Evolutionary conservation across 257 asterid species (phyloP), one percentile per base, ranked within the genome.

Genomic region (Primulina huaijiensis): DNA sequence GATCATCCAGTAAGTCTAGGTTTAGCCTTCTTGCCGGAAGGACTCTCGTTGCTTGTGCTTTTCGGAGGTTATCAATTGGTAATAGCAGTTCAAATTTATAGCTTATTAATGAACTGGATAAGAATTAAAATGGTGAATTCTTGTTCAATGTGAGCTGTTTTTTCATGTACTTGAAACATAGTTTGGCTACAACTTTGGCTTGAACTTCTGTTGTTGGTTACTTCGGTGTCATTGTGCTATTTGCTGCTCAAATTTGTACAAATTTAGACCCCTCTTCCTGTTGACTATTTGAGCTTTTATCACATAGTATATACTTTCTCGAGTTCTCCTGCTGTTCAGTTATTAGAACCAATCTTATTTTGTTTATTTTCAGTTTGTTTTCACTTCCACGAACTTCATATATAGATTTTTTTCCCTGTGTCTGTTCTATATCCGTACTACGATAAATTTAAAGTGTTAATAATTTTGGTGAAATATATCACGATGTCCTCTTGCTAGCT

Each of bases 41-140:
- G 78, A 67, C 79, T 10, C 80, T 88, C 5, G 87, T 86, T 46
- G 84, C 90, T n/a, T 84, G 89, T 78, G 82, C 90, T 29, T 77
- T 88, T 17, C 81, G 90, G 30, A 82, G 89, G 78, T 82, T 85
- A 80, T 80, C 90, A 37, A 82, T 59, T 72, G 81, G 83, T 61
- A 80, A 77, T 69, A 72, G 80, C 73, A 62, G 80, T 79, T 74
- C 80, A 23, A 77, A 70, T 21, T 70, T 76, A 68, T 68, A 68
- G 81, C 80, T 76, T 16, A 50, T 16, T 21, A 50, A 14, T 50
- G 57, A 16, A 17, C 21, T 50, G 57, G 57, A 50, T 16, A 12
- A 46, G 56, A 50, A 14, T 14, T 75, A 35, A 38, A 65, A 70
- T 40, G 30, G 67, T 60, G 40, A 65, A 74, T 62, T 58, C 68